Evolutionary conservation across 2,329 filamentous ascomycete genomes (phyloP).

Genomic region (Nannizziopsis arthrosporioides): DNA sequence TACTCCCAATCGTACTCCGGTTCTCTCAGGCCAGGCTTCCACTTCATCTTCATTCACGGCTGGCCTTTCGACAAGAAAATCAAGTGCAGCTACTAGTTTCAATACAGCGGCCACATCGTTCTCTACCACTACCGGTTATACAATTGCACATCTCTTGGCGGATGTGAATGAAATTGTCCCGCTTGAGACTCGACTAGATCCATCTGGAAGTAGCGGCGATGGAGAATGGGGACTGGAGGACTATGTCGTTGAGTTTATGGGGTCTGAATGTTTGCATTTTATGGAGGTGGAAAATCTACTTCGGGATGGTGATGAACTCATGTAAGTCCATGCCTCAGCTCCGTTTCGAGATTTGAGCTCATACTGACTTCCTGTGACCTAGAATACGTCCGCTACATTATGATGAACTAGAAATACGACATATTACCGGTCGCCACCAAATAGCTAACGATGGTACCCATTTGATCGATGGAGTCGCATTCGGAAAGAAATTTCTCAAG

Average conservation of each 20-base stretch:
- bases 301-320: slow-evolving; percentile 71
- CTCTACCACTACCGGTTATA: slow-evolving; percentile 40
- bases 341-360: background rate
- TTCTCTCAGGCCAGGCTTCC: slow-evolving; percentile 12
- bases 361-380: slow-evolving; percentile 6
- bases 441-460: slow-evolving; percentile 68
- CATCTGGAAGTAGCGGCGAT: slow-evolving; percentile 14
- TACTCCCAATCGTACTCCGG: slow-evolving; percentile 29
- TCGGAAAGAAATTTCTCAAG: slow-evolving; percentile 61
- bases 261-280: slow-evolving; percentile 82
- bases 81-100: slow-evolving; percentile 25
- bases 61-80: slow-evolving; percentile 22
- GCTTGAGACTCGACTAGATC: slow-evolving; percentile 52
- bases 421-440: slow-evolving; percentile 65
- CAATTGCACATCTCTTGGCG: slow-evolving; percentile 63
- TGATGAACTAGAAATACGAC: slow-evolving; percentile 60
- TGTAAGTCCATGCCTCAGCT: slow-evolving; percentile 43
- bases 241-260: slow-evolving; percentile 71
- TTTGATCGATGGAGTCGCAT: slow-evolving; percentile 73
- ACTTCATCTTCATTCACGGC: slow-evolving; percentile 23
- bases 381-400: slow-evolving; percentile 69
- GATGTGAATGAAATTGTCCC: slow-evolving; percentile 70
- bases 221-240: slow-evolving; percentile 70
- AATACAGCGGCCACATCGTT: slow-evolving; percentile 14
- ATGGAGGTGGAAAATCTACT: slow-evolving; percentile 58